These are phyloP conservation scores for Camellia lanceoleosa DNA, from an alignment of 148 eudicot species.

Conservation along the genomic window DNA sequence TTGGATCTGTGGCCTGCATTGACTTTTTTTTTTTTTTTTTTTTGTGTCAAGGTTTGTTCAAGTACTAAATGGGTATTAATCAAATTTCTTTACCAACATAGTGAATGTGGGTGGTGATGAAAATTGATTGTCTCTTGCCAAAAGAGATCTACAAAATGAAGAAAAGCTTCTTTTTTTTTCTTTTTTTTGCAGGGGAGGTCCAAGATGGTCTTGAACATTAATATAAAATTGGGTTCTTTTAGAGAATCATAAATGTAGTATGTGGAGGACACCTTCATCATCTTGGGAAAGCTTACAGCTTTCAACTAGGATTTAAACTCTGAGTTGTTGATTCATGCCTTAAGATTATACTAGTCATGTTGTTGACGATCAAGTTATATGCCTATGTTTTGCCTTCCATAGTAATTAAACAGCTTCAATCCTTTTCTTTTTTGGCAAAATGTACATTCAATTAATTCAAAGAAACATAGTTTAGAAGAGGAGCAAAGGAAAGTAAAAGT, in stretches of 20 bases:
- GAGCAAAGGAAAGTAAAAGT: not conserved
- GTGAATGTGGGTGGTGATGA: not conserved
- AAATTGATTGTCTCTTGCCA: conserved; percentile 4
- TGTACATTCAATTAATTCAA: not conserved
- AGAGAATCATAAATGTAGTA: not conserved
- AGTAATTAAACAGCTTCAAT: not conserved
- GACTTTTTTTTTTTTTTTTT: not conserved
- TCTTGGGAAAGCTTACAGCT: not conserved
- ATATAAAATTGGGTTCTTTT: not conserved
- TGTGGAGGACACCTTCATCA: not conserved
- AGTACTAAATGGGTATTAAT: too few relatives aligned
- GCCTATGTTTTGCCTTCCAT: not conserved
- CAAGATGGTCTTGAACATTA: not conserved
- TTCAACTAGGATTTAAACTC: too few relatives aligned
- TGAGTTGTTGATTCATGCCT: not conserved
- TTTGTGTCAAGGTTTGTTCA: not conserved
- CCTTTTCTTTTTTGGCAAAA: not conserved
- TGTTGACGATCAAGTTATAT: not conserved
- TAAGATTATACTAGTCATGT: not conserved
- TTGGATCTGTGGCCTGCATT: not conserved
- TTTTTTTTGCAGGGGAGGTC: not conserved
- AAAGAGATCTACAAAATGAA: not conserved
- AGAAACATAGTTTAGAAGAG: not conserved
- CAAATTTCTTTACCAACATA: too few relatives aligned
- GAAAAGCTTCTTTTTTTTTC: not conserved